A percentile compares a stretch with the other conserved stretches of the same genome.
phyloP scores from a whole-genome alignment of 257 asterid species.

The Gynochthodes officinalis region DNA sequence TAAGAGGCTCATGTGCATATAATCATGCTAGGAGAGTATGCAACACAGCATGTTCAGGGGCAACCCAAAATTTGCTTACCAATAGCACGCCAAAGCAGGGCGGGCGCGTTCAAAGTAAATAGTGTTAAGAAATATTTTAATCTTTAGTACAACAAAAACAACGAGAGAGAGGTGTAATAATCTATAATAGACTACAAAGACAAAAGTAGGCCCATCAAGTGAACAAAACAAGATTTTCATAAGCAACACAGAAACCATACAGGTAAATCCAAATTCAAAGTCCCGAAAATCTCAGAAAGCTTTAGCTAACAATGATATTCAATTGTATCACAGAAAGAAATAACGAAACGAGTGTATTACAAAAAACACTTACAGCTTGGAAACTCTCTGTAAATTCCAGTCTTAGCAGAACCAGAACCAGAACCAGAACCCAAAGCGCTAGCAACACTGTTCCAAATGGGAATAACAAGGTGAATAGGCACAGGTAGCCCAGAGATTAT shows the following conservation, averaged over 20 bases:
- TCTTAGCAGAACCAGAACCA: no score
- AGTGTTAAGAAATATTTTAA: neutral
- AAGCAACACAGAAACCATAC: neutral
- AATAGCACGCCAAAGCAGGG: neutral
- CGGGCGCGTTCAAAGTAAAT: no score
- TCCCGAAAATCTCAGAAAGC: neutral
- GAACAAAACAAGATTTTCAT: neutral
- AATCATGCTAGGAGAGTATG: neutral
- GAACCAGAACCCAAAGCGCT: slow-evolving; percentile 31
- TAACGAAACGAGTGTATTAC: neutral
- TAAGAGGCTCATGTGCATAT: neutral
- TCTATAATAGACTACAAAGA: neutral
- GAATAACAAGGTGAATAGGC: slow-evolving; percentile 38
- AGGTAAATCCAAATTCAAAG: neutral
- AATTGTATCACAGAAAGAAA: neutral
- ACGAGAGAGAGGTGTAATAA: neutral
- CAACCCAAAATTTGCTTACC: neutral
- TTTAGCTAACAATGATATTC: neutral
- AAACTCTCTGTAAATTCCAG: slow-evolving; percentile 22
- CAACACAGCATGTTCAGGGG: neutral
- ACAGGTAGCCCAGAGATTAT: slow-evolving; percentile 36
- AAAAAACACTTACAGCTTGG: slow-evolving; percentile 43
- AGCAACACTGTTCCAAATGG: slow-evolving; percentile 39
- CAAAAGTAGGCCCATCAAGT: slow-evolving; percentile 5
- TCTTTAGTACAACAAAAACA: neutral